Base-by-base conservation (phyloP, 2,329 filamentous ascomycete species). In the Harringtonia aguacate region DNA sequence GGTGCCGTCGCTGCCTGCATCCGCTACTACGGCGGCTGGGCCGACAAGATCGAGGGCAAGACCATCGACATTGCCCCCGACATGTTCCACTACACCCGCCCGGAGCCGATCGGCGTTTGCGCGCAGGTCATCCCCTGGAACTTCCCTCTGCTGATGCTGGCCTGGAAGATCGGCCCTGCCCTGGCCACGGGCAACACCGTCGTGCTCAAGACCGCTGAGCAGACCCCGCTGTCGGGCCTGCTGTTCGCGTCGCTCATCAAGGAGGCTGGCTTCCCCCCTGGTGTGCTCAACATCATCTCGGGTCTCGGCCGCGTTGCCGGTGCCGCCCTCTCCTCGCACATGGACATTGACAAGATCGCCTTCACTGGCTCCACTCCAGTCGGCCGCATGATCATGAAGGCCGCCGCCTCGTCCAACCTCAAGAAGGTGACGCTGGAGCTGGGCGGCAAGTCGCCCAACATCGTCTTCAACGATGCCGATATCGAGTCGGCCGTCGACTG, bases 81-180 rank as follows among this genome's bases (percentile, higher is more conserved):
- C 52, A 86, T 81, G 64, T 87, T 94, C 69, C 82, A 86, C 69
- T 94, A 92, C 70, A 88, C 85, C 51, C 71, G 76, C 57, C 77
- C 79, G 53, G 86, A 94, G 73, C 85, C 87, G 10, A 70, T 84
- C 51, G 84, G 84, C 63, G 83, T 88, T 47, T 88, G 86, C 62
- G 87, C 81, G 58, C 86, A 92, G 64, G 89, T 90, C 59, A 90
- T 92, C 56, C 86, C 86, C 50, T 89, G 85, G 85, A 90, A 90
- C 71, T 90, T 87, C 68, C 85, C 85, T 8, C 68, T 90, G 37
- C 75, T 85, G 58, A 89, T 89, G 84, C 74, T 74, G 60, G 73
- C 75, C 43, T 94, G 86, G 86, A 94, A 94, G 77, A 80, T 86
- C 49, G 81, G 75, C 47, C 82, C 82, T 39, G 82, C 82, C 36